Evolutionary conservation across 2,329 filamentous ascomycete species (phyloP).

Genomic region (Fusarium udum): DNA sequence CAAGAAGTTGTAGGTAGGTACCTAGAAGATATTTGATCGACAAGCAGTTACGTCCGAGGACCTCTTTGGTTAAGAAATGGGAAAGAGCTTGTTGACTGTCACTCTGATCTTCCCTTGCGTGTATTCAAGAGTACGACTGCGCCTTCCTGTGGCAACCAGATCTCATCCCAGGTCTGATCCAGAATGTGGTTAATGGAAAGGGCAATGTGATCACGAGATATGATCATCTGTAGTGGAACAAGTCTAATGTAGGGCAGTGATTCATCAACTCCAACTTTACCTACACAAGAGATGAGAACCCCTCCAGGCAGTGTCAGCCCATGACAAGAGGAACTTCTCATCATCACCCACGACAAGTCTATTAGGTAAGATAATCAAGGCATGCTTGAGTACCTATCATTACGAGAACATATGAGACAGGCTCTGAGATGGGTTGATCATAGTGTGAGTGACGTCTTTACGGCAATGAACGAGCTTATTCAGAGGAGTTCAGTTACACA

Average conservation of each 20-base stretch:
- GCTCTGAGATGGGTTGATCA: not conserved
- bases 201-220: not conserved
- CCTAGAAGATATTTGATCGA: not conserved
- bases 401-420: not conserved
- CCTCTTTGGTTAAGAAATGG: not conserved
- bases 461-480: not conserved
- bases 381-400: too few relatives aligned
- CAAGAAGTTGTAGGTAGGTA: not conserved
- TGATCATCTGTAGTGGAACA: constrained; percentile 17
- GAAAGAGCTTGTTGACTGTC: constrained; percentile 5
- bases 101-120: not conserved
- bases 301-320: not conserved
- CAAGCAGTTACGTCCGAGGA: not conserved
- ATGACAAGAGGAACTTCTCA: not conserved
- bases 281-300: not conserved
- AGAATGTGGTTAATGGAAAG: not conserved
- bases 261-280: not conserved
- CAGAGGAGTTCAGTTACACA: constrained; percentile 6
- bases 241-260: constrained; percentile 11
- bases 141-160: not conserved
- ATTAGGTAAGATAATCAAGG: not conserved
- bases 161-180: not conserved
- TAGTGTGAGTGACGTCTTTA: not conserved
- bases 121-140: not conserved
- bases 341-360: not conserved